Percentiles rank a stretch among this genome's conserved stretches.
These are phyloP conservation scores for Kwoniella sp. DNA, from an alignment of 768 basidiomycete species.

Conservation along the genomic window DNA sequence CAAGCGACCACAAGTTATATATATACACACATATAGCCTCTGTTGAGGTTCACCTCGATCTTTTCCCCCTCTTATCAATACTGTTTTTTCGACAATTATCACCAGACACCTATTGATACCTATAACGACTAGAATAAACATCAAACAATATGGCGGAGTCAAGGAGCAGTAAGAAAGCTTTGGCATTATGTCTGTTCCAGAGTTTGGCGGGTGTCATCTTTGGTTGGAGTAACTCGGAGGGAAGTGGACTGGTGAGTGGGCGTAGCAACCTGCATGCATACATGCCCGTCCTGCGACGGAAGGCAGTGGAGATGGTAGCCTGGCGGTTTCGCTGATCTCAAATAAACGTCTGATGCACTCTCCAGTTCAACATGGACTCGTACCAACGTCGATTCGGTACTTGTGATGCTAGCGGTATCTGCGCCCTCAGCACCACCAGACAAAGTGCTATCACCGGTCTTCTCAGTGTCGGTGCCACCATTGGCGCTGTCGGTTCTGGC, in stretches of 20 bases:
- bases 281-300: too few species aligned
- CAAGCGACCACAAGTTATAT: not conserved
- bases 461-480: conserved; percentile 50
- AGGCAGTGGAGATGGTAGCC: not conserved
- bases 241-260: conserved; percentile 46
- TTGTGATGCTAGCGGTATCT: conserved; percentile 42
- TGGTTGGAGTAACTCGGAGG: conserved; percentile 54
- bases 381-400: conserved; percentile 49
- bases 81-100: not conserved
- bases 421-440: conserved; percentile 45
- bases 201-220: conserved; percentile 53
- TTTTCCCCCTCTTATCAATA: not conserved
- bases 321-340: too few species aligned
- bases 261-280: not conserved
- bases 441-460: conserved; percentile 54
- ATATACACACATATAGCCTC: too few species aligned
- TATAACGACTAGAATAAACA: not conserved
- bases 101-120: not conserved
- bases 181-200: conserved; percentile 54
- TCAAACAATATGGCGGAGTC: conserved; percentile 17
- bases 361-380: conserved; percentile 45
- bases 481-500: conserved; percentile 53
- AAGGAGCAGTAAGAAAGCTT: conserved; percentile 44
- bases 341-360: too few species aligned
- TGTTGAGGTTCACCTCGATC: not conserved